These are phyloP conservation scores for Cyphellophora europaea DNA, from an alignment of 2,329 filamentous ascomycete genomes.

Conservation along the genomic window DNA sequence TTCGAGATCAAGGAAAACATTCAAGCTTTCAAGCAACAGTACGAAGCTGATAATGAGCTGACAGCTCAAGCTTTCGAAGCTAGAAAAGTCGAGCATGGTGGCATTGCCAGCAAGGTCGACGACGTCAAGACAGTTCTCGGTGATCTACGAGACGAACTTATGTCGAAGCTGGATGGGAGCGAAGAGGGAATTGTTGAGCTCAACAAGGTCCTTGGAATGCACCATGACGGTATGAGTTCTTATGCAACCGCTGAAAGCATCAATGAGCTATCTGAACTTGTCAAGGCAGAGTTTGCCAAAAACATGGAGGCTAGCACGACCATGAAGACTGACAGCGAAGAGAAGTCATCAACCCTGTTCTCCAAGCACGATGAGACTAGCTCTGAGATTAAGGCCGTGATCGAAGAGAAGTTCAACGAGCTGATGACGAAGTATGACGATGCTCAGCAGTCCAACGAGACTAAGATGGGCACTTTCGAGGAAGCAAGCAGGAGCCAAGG, in stretches of 20 bases:
- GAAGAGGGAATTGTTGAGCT: constrained; percentile 50
- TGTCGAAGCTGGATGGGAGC: constrained; percentile 67
- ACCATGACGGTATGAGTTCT: constrained; percentile 50
- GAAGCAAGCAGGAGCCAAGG: constrained; percentile 65
- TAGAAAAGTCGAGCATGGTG: constrained; percentile 72
- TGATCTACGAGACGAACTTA: constrained; percentile 67
- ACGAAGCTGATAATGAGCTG: constrained; percentile 59
- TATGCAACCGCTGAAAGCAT: constrained; percentile 49
- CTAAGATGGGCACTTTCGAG: constrained; percentile 63
- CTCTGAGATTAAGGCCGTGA: constrained; percentile 45
- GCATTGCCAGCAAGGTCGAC: constrained; percentile 65
- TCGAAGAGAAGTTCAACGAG: constrained; percentile 71
- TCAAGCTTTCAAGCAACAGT: constrained; percentile 60
- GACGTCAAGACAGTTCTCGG: constrained; percentile 71
- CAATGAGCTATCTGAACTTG: constrained; percentile 61
- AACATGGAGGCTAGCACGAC: constrained; percentile 70
- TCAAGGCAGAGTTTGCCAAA: constrained; percentile 82
- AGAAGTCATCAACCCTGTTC: constrained; percentile 44
- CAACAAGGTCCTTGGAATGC: constrained; percentile 52
- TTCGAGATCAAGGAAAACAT: constrained; percentile 60
- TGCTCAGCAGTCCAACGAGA: constrained; percentile 64
- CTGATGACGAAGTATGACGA: constrained; percentile 84
- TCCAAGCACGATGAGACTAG: constrained; percentile 54
- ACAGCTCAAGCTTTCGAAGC: constrained; percentile 74
- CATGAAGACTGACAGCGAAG: constrained; percentile 67